Percentiles rank a stretch among this genome's conserved stretches.
phyloP scores from a whole-genome alignment of 805 yeast species.

The Yamadazyma paraphyllophila region DNA sequence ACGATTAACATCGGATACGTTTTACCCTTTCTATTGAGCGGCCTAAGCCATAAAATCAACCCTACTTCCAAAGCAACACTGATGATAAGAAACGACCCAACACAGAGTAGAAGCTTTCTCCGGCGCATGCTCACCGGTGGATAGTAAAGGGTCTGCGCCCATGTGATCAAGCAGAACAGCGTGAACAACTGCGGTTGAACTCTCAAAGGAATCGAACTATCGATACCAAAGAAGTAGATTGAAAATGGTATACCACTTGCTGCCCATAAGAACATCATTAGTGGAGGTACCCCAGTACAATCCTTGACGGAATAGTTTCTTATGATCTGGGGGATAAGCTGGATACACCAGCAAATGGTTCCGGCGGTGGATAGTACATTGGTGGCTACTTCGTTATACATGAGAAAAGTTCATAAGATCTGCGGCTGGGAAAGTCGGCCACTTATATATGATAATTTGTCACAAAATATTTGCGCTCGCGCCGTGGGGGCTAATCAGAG shows the following conservation, averaged over 20 bases:
- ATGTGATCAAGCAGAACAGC: conserved; percentile 62
- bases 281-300: conserved; percentile 84
- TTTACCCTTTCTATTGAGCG: conserved; percentile 46
- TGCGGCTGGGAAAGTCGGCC: too few relatives aligned
- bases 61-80: conserved; percentile 68
- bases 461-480: neutral
- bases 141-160: conserved; percentile 59
- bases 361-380: conserved; percentile 85
- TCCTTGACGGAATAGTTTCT: conserved; percentile 72
- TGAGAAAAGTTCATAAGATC: neutral
- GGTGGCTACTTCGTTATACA: conserved; percentile 45
- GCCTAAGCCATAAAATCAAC: conserved; percentile 66
- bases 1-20: conserved; percentile 79
- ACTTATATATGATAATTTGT: too few relatives aligned
- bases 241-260: conserved; percentile 78
- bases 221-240: conserved; percentile 72
- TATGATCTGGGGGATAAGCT: conserved; percentile 80
- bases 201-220: conserved; percentile 73
- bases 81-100: conserved; percentile 37
- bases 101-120: conserved; percentile 33
- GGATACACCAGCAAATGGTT: conserved; percentile 91
- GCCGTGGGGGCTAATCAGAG: neutral
- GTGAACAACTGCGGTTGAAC: conserved; percentile 88
- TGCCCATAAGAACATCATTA: conserved; percentile 83
- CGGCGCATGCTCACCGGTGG: conserved; percentile 57